Conservation (phyloP, 208 protist species). For the Leishmania lainsoni region DNA sequence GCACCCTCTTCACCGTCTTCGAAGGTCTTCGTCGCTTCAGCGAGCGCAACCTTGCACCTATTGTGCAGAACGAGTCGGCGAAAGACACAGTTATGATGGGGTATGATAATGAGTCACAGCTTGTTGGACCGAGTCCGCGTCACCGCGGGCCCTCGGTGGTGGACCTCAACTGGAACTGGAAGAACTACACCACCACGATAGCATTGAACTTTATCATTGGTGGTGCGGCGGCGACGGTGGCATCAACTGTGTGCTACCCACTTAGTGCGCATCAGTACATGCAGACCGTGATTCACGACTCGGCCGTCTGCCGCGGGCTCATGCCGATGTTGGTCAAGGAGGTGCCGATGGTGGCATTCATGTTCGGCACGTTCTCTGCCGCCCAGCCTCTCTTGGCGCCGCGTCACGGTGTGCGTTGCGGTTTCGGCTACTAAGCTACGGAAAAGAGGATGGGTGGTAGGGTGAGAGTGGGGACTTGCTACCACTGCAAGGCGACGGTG, state of each 20-base stretch:
- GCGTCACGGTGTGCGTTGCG: slow-evolving; percentile 80
- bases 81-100: slow-evolving; percentile 16
- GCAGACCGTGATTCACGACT: slow-evolving; percentile 92
- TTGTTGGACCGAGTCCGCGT: not conserved
- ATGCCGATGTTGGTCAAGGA: slow-evolving; percentile 80
- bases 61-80: slow-evolving; percentile 22
- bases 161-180: slow-evolving; percentile 52
- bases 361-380: slow-evolving; percentile 79
- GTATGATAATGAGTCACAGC: slow-evolving; percentile 17
- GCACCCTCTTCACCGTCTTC: slow-evolving; percentile 85
- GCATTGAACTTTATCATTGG: slow-evolving; percentile 72
- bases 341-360: slow-evolving; percentile 88
- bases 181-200: slow-evolving; percentile 65
- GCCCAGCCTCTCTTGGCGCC: slow-evolving; percentile 78
- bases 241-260: slow-evolving; percentile 88
- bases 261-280: slow-evolving; percentile 86
- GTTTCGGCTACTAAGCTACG: slow-evolving; percentile 80
- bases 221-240: slow-evolving; percentile 77
- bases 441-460: not conserved
- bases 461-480: not conserved
- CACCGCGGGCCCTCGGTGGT: slow-evolving; percentile 15
- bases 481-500: not conserved
- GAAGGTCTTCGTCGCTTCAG: slow-evolving; percentile 88
- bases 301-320: slow-evolving; percentile 84
- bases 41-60: slow-evolving; percentile 71